A percentile compares a stretch with the other conserved stretches of the same genome.
These are phyloP conservation scores for Ettlia oleoabundans DNA, from an alignment of 139 green algal genomes.

Conservation along the genomic window DNA sequence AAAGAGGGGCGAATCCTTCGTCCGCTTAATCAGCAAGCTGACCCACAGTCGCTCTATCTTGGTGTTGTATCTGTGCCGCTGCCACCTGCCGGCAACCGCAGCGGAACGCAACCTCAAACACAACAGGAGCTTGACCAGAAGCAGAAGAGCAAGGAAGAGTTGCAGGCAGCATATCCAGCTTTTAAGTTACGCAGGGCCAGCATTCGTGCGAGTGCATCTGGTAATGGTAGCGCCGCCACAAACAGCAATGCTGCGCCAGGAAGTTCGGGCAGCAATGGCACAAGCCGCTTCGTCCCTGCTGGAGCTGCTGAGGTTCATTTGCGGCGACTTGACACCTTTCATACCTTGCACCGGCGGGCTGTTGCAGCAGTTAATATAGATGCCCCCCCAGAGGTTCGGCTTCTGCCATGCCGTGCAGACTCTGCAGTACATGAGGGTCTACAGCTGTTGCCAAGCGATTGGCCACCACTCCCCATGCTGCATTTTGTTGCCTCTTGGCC, in stretches of 20 bases:
- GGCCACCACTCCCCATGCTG: not conserved
- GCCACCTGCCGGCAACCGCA: slow-evolving; percentile 34
- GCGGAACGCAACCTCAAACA: not conserved
- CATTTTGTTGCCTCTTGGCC: no score
- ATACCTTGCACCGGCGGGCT: slow-evolving; percentile 53
- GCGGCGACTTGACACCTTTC: slow-evolving; percentile 50
- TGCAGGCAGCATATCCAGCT: slow-evolving; percentile 36
- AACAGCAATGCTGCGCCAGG: no score
- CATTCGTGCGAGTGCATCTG: not conserved
- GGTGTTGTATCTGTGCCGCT: slow-evolving; percentile 50
- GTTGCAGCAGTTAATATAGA: slow-evolving; percentile 56
- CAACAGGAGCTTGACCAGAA: slow-evolving; percentile 37
- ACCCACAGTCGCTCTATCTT: slow-evolving; percentile 44
- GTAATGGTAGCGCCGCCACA: not conserved
- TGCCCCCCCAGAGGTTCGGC: slow-evolving; percentile 31
- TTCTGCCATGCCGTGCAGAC: not conserved
- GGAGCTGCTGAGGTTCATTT: slow-evolving; percentile 56
- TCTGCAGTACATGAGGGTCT: not conserved
- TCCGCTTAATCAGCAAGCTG: not conserved
- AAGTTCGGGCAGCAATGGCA: not conserved
- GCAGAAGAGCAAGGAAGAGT: slow-evolving; percentile 37
- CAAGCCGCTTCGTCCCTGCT: not conserved
- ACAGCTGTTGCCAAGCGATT: not conserved
- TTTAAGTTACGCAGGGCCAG: slow-evolving; percentile 21
- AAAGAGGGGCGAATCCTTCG: not conserved